phyloP scores from a whole-genome alignment of 495 filamentous ascomycete species.

The Aspergillus wentii region DNA sequence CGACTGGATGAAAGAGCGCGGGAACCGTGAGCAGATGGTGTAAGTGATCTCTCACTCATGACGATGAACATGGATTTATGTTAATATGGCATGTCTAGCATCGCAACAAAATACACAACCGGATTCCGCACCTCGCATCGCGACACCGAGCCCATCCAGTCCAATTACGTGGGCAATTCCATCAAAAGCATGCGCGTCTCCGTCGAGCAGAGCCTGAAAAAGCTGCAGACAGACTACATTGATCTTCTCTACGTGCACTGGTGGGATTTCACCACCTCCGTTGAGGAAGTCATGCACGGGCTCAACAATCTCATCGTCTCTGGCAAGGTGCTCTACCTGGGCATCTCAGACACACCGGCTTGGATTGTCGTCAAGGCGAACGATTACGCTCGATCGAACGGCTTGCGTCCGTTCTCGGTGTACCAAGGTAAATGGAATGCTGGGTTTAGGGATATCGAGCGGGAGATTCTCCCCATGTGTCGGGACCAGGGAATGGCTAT shows the following conservation, averaged over 20 bases:
- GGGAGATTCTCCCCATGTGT: conserved; percentile 32
- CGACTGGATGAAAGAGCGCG: conserved; percentile 45
- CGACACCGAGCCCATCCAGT: conserved; percentile 36
- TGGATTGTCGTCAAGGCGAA: conserved; percentile 36
- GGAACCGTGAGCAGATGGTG: not conserved
- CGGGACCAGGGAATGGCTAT: conserved; percentile 32
- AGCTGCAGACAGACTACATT: conserved; percentile 63
- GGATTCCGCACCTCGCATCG: conserved; percentile 10
- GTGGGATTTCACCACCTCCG: conserved; percentile 41
- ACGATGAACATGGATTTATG: conserved; percentile 53
- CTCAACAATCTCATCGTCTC: conserved; percentile 31
- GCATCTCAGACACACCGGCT: conserved; percentile 36
- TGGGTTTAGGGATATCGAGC: conserved; percentile 21
- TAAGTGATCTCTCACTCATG: conserved; percentile 47
- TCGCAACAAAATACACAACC: conserved; percentile 70
- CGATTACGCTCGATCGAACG: conserved; percentile 21
- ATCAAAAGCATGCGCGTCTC: conserved; percentile 51
- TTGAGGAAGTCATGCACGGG: conserved; percentile 41
- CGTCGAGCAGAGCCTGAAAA: conserved; percentile 50
- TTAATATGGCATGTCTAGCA: conserved; percentile 49
- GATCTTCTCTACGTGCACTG: conserved; percentile 43
- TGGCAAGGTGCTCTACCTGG: conserved; percentile 46
- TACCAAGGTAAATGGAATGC: conserved; percentile 28
- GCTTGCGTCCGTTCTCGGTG: conserved; percentile 18
- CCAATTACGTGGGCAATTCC: conserved; percentile 55